Base-by-base conservation (phyloP, 768 basidiomycete genomes). In the Stropharia rugosoannulata region DNA sequence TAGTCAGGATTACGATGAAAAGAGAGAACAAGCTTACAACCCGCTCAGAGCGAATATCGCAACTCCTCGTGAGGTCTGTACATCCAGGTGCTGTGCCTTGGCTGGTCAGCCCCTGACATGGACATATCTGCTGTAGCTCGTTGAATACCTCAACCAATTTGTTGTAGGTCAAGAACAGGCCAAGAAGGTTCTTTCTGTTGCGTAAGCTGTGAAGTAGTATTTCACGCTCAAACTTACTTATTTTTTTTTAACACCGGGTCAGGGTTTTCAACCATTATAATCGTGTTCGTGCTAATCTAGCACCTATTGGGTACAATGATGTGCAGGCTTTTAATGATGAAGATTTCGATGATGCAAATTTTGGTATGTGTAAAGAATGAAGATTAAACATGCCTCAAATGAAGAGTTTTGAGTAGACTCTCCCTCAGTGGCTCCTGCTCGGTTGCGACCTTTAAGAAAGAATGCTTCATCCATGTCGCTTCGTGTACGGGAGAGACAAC, bases 251-350 rank as follows among this genome's bases (percentile, higher is more conserved):
- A 10, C 47, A 18, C 13, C 51, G 43, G 27, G 39, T 42, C 65
- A 96, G 94, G 32, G 93, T 96, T 1, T 97, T 87, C 79, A 96
- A 97, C 63, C 95, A 97, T 70, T 97, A 95, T 68, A 94, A 90
- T 65, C 90, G 95, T 41, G 86, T 93, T 5, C 81, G 83, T 22
- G 85, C 88, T 54, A 90, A 93, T 63, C 64, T 87, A 45, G 74
- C 80, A 15, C 74, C 78, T 18, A 58, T 74, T 29, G 79, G 82
- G 49, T 73, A 75, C 12, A 73, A 72, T 13, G 72, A 67, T 37
- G 37, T 57, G 11, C 61, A 62, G 16, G 38, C 54, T 40, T 50
- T 51, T 10, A 29, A 57, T 41, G 53, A 48, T n/a, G 27, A 49
- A 35, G 47, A 51, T 19, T 16, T 13, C 38, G 46, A 15, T 12